Evolutionary conservation across 2,329 filamentous ascomycete species (phyloP).

Genomic region (Aspergillus cejpii): DNA sequence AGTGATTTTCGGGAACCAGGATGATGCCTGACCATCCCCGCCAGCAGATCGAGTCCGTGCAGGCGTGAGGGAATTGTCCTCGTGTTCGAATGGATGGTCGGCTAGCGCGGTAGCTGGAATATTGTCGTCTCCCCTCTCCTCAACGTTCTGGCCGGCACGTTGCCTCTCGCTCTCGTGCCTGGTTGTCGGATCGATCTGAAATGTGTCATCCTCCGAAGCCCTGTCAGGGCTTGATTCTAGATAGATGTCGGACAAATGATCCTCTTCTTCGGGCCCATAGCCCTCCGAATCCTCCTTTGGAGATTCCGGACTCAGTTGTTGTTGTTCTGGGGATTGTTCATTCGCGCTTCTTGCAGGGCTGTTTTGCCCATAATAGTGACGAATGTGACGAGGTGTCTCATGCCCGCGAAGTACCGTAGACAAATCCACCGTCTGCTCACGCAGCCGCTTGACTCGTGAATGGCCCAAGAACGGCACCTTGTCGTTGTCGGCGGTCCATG

Average conservation of each 20-base stretch:
- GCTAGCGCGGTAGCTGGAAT: conserved; percentile 12
- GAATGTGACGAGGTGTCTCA: conserved; percentile 33
- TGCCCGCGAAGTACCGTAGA: conserved; percentile 28
- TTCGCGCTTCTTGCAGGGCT: conserved; percentile 24
- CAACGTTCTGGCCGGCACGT: conserved; percentile 8
- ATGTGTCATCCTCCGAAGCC: conserved; percentile 17
- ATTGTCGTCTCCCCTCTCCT: conserved; percentile 8
- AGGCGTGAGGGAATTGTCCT: conserved; percentile 20
- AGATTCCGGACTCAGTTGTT: conserved; percentile 11
- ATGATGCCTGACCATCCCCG: conserved; percentile 23
- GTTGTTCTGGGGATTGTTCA: conserved; percentile 12
- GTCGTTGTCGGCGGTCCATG: conserved; percentile 26
- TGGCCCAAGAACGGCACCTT: conserved; percentile 25
- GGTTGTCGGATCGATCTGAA: conserved; percentile 22
- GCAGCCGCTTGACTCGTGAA: conserved; percentile 30
- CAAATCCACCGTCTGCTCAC: conserved; percentile 33
- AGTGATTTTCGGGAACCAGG: conserved; percentile 35
- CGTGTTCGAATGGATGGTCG: conserved; percentile 13
- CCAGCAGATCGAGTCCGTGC: conserved; percentile 12
- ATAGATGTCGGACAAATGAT: conserved; percentile 19
- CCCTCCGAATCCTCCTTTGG: conserved; percentile 14
- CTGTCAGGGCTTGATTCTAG: conserved; percentile 23
- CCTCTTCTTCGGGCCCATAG: conserved; percentile 15
- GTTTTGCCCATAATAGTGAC: conserved; percentile 32
- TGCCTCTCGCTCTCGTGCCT: conserved; percentile 16